Evolutionary conservation across 2,329 filamentous ascomycete genomes (phyloP).

Genomic region (Chalara sp.): DNA sequence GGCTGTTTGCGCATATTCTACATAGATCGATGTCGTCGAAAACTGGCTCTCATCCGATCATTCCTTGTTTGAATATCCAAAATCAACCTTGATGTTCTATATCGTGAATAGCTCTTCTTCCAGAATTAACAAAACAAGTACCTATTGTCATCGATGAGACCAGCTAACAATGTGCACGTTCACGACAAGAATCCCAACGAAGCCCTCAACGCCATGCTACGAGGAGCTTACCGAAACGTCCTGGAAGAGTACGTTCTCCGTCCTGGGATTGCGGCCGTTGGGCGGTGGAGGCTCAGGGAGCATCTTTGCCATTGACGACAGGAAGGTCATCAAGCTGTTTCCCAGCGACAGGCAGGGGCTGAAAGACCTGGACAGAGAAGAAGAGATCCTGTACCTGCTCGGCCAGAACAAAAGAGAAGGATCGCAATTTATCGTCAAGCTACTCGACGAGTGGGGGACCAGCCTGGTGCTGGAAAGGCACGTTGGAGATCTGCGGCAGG

Average conservation of each 20-base stretch:
- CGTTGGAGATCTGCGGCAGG: neutral
- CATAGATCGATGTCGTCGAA: too few species aligned
- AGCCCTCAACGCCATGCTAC: too few species aligned
- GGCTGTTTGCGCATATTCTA: too few species aligned
- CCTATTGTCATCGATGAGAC: too few species aligned
- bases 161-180: too few species aligned
- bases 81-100: too few species aligned
- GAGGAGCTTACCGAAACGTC: too few species aligned
- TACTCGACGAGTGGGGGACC: neutral
- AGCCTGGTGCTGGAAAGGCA: neutral
- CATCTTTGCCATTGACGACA: neutral
- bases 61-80: too few species aligned
- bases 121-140: too few species aligned
- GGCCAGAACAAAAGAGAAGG: neutral
- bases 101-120: too few species aligned
- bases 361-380: neutral
- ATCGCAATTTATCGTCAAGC: neutral
- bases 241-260: neutral
- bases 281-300: neutral
- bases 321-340: neutral
- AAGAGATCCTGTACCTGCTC: neutral
- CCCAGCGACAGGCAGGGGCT: neutral
- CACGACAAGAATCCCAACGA: too few species aligned
- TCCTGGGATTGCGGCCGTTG: neutral
- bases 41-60: too few species aligned